phyloP scores from a whole-genome alignment of 345 rosid species.

The Salix caprea region DNA sequence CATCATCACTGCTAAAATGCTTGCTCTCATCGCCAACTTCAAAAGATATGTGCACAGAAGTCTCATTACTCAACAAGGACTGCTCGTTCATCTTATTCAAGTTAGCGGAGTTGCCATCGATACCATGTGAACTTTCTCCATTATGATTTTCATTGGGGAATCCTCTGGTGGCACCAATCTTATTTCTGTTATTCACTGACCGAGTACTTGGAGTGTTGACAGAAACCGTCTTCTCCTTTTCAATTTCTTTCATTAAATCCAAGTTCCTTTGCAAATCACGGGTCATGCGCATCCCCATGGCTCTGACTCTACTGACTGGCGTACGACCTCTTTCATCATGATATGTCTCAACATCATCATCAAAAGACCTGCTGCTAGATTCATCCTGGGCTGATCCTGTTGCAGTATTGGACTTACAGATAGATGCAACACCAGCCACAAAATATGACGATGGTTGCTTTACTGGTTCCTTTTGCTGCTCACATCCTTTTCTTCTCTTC shows the following conservation, averaged over 20 bases:
- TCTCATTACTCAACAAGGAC: slow-evolving; percentile 24
- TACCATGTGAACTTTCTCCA: slow-evolving; percentile 29
- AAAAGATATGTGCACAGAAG: slow-evolving; percentile 68
- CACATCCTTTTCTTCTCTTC: slow-evolving; percentile 38
- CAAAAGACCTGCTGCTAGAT: slow-evolving; percentile 28
- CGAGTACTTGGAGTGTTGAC: slow-evolving; percentile 15
- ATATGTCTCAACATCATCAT: slow-evolving; percentile 71
- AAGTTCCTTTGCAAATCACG: slow-evolving; percentile 94
- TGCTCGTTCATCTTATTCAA: slow-evolving; percentile 31
- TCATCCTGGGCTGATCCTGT: slow-evolving; percentile 36
- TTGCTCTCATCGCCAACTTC: slow-evolving; percentile 49
- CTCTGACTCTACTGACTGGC: slow-evolving; percentile 69
- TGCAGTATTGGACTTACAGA: slow-evolving; percentile 33
- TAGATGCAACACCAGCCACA: slow-evolving; percentile 21
- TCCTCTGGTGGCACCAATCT: slow-evolving; percentile 23
- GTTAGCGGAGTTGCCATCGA: slow-evolving; percentile 26
- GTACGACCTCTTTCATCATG: slow-evolving; percentile 72
- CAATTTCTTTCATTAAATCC: slow-evolving; percentile 84
- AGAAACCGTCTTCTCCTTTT: slow-evolving; percentile 35
- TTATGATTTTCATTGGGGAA: slow-evolving; percentile 32
- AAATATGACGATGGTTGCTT: slow-evolving; percentile 33
- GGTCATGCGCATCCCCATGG: slow-evolving; percentile 94
- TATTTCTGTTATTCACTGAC: slow-evolving; percentile 25
- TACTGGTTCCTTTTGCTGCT: slow-evolving; percentile 26
- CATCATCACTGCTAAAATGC: slow-evolving; percentile 53